A percentile compares a stretch with the other conserved stretches of the same genome.
Conservation (phyloP, 169 alveolate species). For the Amoebophrya sp. region DNA sequence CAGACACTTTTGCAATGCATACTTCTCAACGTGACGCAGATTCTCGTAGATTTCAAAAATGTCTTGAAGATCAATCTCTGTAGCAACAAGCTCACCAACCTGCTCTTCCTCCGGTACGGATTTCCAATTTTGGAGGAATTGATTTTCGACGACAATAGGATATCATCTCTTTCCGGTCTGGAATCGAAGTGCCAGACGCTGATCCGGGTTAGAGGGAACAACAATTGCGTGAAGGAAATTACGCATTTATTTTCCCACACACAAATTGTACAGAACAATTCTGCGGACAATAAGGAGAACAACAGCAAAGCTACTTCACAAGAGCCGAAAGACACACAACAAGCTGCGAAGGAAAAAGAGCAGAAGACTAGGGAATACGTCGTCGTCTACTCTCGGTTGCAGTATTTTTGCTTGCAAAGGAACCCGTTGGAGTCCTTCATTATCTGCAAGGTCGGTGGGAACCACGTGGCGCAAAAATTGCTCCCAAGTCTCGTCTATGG, state of each 20-base stretch:
- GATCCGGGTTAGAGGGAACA: background rate
- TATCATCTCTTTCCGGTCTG: background rate
- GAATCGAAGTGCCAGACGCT: slow-evolving; percentile 2
- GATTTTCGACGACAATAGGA: background rate
- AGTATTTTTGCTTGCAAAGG: background rate
- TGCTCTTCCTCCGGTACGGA: background rate
- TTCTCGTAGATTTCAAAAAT: background rate
- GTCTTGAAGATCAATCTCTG: background rate
- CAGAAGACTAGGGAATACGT: background rate
- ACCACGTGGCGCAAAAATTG: background rate
- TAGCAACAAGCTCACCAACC: background rate
- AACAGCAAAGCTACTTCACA: too few species aligned
- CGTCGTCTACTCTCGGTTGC: background rate
- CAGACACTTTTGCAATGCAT: too few species aligned
- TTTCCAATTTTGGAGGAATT: background rate
- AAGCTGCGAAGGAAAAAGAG: background rate
- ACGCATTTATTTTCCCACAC: background rate
- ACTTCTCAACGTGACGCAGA: background rate
- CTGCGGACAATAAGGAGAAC: background rate
- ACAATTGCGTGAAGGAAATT: background rate
- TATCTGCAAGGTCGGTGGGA: background rate
- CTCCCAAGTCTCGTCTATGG: background rate
- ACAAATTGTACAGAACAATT: background rate
- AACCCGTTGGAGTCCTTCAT: background rate
- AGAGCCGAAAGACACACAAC: too few species aligned